Evolutionary conservation across 106 monocot species (phyloP).

Genomic region (Dioscorea dumetorum): DNA sequence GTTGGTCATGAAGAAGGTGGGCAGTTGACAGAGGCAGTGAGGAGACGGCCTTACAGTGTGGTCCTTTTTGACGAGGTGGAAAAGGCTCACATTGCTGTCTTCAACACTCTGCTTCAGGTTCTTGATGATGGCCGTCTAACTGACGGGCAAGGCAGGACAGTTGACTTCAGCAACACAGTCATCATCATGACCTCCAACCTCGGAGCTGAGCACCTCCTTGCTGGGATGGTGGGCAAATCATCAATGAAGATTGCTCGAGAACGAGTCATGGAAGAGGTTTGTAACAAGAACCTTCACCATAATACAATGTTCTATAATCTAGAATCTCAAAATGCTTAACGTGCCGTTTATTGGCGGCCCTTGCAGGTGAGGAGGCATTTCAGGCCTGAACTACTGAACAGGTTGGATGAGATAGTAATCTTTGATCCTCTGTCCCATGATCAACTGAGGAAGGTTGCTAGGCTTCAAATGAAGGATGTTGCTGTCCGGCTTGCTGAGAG

Average conservation of each 20-base stretch:
- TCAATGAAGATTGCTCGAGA: constrained; percentile 44
- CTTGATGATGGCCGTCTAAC: constrained; percentile 70
- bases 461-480: constrained; percentile 71
- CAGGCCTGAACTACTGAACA: constrained; percentile 58
- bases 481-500: constrained; percentile 51
- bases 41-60: constrained; percentile 64
- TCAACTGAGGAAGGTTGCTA: constrained; percentile 57
- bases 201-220: constrained; percentile 65
- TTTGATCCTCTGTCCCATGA: constrained; percentile 75
- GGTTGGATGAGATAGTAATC: constrained; percentile 66
- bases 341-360: not conserved
- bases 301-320: not conserved
- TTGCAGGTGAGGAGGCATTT: constrained; percentile 57
- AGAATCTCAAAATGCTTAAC: not conserved
- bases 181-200: constrained; percentile 82
- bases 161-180: constrained; percentile 63
- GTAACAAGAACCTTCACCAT: not conserved
- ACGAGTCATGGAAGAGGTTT: constrained; percentile 56
- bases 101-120: constrained; percentile 65
- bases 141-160: constrained; percentile 70
- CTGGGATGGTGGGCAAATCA: constrained; percentile 40
- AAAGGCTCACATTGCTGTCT: constrained; percentile 57
- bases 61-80: constrained; percentile 78
- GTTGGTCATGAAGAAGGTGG: constrained; percentile 81
- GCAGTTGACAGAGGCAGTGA: constrained; percentile 56